Conservation (phyloP, 2,329 filamentous ascomycete species). For the Thielaviopsis ethacetica region DNA sequence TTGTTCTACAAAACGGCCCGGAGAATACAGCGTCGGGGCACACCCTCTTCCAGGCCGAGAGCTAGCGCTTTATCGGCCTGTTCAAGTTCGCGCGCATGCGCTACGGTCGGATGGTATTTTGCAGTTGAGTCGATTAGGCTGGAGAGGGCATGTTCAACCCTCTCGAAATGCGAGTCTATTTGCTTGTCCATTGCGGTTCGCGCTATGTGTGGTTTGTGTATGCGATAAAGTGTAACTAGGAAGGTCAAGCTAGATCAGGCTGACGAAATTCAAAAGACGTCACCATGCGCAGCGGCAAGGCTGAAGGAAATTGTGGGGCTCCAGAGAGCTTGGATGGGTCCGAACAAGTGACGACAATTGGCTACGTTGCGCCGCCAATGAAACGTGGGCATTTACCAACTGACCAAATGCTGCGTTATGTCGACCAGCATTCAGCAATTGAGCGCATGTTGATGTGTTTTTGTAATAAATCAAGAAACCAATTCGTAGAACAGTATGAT, state of each 20-base stretch:
- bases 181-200: slow-evolving; percentile 40
- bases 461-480: no score
- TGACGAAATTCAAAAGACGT: not conserved
- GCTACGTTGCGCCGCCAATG: not conserved
- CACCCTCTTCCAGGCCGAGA: slow-evolving; percentile 49
- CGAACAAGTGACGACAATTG: not conserved
- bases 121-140: slow-evolving; percentile 64
- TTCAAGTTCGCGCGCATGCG: slow-evolving; percentile 51
- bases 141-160: slow-evolving; percentile 49
- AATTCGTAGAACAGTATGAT: no score
- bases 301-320: not conserved
- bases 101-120: slow-evolving; percentile 60
- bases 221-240: no score
- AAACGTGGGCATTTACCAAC: not conserved
- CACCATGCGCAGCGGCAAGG: not conserved
- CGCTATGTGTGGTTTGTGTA: not conserved
- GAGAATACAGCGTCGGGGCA: not conserved
- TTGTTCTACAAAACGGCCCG: no score
- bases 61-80: slow-evolving; percentile 53
- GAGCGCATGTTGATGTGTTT: no score
- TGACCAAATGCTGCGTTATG: no score
- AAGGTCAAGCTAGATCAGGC: not conserved
- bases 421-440: no score
- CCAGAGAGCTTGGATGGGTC: not conserved
- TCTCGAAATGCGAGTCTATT: slow-evolving; percentile 46